Conservation (phyloP, 164 flowering plant species). For the Chloranthus sessilifolius region DNA sequence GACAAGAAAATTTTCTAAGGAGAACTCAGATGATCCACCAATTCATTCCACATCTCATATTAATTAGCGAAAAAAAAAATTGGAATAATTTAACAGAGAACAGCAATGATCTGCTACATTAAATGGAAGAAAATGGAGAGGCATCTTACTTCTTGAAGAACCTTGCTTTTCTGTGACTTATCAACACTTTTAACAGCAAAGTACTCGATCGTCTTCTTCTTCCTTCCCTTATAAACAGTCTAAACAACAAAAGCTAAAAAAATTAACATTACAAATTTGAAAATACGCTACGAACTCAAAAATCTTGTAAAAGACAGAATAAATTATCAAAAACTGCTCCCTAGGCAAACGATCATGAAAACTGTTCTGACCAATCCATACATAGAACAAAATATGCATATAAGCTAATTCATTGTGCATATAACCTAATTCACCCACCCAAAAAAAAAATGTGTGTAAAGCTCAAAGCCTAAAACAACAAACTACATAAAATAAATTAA, state of each 20-base stretch:
- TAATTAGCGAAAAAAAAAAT: too few species aligned
- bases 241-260: constrained; percentile 13
- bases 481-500: too few species aligned
- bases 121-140: not conserved
- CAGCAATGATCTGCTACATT: too few species aligned
- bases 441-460: too few species aligned
- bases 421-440: too few species aligned
- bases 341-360: not conserved
- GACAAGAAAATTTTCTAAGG: too few species aligned
- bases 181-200: constrained; percentile 91
- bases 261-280: too few species aligned
- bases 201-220: constrained; percentile 97
- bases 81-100: too few species aligned
- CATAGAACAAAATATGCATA: not conserved
- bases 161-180: constrained; percentile 80
- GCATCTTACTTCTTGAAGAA: constrained; percentile 78
- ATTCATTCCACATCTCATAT: too few species aligned
- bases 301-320: not conserved
- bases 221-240: constrained; percentile 94
- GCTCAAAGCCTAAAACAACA: too few species aligned
- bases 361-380: not conserved
- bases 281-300: not conserved
- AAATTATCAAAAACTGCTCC: not conserved
- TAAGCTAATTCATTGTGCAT: not conserved
- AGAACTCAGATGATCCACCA: too few species aligned